phyloP scores from a whole-genome alignment of 2,329 filamentous ascomycete species.

The Rhinocladiella mackenziei region DNA sequence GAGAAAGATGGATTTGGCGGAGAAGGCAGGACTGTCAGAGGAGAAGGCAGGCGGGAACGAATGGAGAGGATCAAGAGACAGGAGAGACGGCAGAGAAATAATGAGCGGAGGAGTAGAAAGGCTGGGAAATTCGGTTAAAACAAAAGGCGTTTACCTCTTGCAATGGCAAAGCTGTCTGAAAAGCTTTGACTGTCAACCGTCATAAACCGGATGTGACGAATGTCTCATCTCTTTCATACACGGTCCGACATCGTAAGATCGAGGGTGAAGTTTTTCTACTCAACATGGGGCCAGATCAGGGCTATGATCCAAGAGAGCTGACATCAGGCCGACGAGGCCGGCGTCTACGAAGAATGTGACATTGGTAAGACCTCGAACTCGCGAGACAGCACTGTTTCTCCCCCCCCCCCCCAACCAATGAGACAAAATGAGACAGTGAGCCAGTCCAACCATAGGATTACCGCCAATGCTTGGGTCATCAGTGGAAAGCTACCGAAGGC shows the following conservation, averaged over 20 bases:
- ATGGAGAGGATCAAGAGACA: constrained; percentile 61
- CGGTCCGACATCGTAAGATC: too few relatives aligned
- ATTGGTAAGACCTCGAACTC: too few relatives aligned
- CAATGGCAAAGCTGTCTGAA: background rate
- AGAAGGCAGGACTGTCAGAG: constrained; percentile 57
- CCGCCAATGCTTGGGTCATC: background rate
- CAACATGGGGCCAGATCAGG: too few relatives aligned
- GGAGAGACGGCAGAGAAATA: constrained; percentile 65
- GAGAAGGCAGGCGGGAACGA: constrained; percentile 63
- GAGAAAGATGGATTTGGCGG: constrained; percentile 52
- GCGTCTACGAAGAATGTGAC: too few relatives aligned
- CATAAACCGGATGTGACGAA: too few relatives aligned
- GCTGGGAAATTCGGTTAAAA: constrained; percentile 17
- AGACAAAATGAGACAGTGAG: too few relatives aligned
- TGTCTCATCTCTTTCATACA: too few relatives aligned
- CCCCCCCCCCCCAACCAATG: too few relatives aligned
- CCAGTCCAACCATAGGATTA: background rate
- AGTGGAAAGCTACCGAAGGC: background rate
- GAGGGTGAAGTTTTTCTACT: too few relatives aligned
- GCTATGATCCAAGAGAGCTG: too few relatives aligned
- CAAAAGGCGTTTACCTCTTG: background rate
- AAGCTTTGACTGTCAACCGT: background rate
- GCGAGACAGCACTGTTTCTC: too few relatives aligned
- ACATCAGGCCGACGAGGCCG: too few relatives aligned
- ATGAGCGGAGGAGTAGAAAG: constrained; percentile 47